Conservation (phyloP, 148 eudicot species). For the Talinum fruticosum region DNA sequence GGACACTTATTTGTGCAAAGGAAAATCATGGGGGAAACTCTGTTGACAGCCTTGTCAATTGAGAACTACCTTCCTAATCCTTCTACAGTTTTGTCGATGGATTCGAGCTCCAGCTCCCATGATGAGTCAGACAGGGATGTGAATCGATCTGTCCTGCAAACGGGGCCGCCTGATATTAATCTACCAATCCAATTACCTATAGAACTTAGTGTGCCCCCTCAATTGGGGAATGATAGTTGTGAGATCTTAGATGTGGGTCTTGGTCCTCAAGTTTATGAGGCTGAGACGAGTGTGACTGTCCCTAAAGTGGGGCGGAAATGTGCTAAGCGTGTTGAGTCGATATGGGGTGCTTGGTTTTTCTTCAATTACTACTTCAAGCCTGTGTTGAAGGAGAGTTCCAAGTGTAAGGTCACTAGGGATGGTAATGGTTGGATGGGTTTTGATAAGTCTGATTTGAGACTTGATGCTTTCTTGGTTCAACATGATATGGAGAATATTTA, state of each 20-base stretch:
- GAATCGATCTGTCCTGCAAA: slow-evolving; percentile 40
- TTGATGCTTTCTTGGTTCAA: slow-evolving; percentile 67
- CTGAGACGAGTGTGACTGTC: slow-evolving; percentile 40
- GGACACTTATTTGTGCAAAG: not conserved
- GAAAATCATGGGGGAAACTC: slow-evolving; percentile 47
- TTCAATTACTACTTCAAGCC: slow-evolving; percentile 72
- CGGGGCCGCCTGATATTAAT: slow-evolving; percentile 63
- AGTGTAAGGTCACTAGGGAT: slow-evolving; percentile 48
- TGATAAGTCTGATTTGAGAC: slow-evolving; percentile 59
- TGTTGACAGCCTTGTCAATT: slow-evolving; percentile 59
- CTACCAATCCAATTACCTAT: slow-evolving; percentile 58
- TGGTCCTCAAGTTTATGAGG: slow-evolving; percentile 53
- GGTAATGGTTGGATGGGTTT: slow-evolving; percentile 50
- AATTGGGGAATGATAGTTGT: slow-evolving; percentile 56
- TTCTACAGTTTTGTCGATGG: slow-evolving; percentile 65
- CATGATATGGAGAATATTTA: slow-evolving; percentile 58
- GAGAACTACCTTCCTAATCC: slow-evolving; percentile 58
- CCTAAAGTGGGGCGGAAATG: slow-evolving; percentile 58
- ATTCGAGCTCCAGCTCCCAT: slow-evolving; percentile 57
- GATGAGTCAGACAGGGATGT: slow-evolving; percentile 65
- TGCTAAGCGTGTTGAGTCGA: slow-evolving; percentile 63
- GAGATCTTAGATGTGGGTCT: slow-evolving; percentile 62
- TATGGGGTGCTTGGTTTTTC: slow-evolving; percentile 87
- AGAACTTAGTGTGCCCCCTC: slow-evolving; percentile 53
- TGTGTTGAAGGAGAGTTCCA: slow-evolving; percentile 54